Conservation (phyloP, 2,329 filamentous ascomycete species). For the Colletotrichum liriopes region DNA sequence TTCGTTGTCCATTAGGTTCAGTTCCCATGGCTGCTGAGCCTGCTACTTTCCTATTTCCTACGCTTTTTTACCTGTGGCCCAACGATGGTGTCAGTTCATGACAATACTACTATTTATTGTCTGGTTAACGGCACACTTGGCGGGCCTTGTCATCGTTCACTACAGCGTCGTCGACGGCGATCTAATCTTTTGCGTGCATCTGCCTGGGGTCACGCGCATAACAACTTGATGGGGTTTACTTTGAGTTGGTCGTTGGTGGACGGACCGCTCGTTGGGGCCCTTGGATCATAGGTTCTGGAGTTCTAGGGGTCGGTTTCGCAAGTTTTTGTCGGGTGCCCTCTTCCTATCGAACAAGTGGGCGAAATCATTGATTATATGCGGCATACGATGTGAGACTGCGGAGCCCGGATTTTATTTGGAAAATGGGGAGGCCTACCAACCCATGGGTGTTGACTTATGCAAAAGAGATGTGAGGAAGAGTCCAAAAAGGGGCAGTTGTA, state of each 20-base stretch:
- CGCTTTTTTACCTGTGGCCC: not conserved
- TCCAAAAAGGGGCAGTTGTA: slow-evolving; percentile 30
- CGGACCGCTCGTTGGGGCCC: slow-evolving; percentile 14
- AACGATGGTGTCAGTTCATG: not conserved
- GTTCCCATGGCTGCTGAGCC: slow-evolving; percentile 4
- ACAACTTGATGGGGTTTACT: slow-evolving; percentile 14
- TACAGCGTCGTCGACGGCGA: slow-evolving; percentile 20
- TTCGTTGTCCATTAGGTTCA: not conserved
- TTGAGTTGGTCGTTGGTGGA: slow-evolving; percentile 15
- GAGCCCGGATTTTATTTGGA: slow-evolving; percentile 35
- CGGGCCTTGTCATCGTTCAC: slow-evolving; percentile 11
- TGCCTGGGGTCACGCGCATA: slow-evolving; percentile 27
- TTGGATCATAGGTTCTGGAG: slow-evolving; percentile 38
- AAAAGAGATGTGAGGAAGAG: slow-evolving; percentile 28
- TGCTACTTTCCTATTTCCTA: slow-evolving; percentile 25
- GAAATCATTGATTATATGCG: slow-evolving; percentile 41
- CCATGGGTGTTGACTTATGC: slow-evolving; percentile 30
- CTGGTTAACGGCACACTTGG: slow-evolving; percentile 5
- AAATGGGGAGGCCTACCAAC: slow-evolving; percentile 20
- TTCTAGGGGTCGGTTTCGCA: slow-evolving; percentile 36
- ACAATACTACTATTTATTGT: slow-evolving; percentile 3
- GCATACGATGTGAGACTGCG: slow-evolving; percentile 42
- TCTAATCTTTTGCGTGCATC: slow-evolving; percentile 34
- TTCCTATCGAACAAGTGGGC: slow-evolving; percentile 38
- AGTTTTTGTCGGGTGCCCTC: slow-evolving; percentile 23